These are phyloP conservation scores for Aaosphaeria pasadenensis DNA, from an alignment of 2,329 filamentous ascomycete genomes.

Conservation along the genomic window DNA sequence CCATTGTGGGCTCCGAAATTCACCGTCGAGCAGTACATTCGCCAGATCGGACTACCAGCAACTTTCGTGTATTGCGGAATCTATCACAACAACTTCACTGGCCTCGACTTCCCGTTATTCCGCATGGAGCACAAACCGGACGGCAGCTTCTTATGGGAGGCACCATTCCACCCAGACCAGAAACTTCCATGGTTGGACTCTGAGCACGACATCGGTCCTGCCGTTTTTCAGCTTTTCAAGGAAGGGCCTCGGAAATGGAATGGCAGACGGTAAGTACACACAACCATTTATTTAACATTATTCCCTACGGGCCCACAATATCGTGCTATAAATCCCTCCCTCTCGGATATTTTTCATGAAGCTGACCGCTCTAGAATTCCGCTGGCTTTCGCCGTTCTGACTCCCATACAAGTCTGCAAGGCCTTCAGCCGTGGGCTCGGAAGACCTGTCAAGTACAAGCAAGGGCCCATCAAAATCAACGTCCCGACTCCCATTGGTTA, in stretches of 20 bases:
- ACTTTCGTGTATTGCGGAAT: slow-evolving; percentile 97
- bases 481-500: slow-evolving; percentile 87
- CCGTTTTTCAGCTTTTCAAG: slow-evolving; percentile 91
- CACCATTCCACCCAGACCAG: slow-evolving; percentile 86
- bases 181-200: slow-evolving; percentile 94
- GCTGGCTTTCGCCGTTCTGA: slow-evolving; percentile 85
- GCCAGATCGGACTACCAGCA: slow-evolving; percentile 75
- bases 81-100: slow-evolving; percentile 99
- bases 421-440: slow-evolving; percentile 77
- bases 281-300: neutral
- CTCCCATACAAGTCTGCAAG: slow-evolving; percentile 76
- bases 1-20: slow-evolving; percentile 93
- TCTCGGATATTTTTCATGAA: too few relatives aligned
- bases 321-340: too few relatives aligned
- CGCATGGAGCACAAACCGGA: slow-evolving; percentile 87
- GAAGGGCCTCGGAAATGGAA: slow-evolving; percentile 86
- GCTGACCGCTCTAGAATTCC: slow-evolving; percentile 62
- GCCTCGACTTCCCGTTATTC: slow-evolving; percentile 86
- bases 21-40: slow-evolving; percentile 86
- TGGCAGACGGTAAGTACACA: slow-evolving; percentile 58
- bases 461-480: slow-evolving; percentile 75
- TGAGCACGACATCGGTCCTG: slow-evolving; percentile 92
- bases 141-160: slow-evolving; percentile 87
- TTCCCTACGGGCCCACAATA: too few relatives aligned
- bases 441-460: slow-evolving; percentile 73